These are phyloP conservation scores for Carex pumila DNA, from an alignment of 176 grass and related monocot species.

Conservation along the genomic window DNA sequence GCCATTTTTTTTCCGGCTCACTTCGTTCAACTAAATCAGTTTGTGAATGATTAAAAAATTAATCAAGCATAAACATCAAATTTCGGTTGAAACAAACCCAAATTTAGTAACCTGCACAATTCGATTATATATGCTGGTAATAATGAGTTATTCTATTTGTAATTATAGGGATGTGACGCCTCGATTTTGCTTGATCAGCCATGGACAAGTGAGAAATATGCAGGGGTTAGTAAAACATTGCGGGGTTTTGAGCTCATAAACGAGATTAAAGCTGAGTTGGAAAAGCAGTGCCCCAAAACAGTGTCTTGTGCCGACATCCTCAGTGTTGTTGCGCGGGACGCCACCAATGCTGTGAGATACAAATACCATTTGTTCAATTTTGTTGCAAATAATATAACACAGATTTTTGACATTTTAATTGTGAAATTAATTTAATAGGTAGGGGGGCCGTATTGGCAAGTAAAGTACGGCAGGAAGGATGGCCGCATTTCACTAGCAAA, in stretches of 20 bases:
- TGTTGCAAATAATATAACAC: background rate
- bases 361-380: background rate
- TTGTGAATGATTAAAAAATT: background rate
- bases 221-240: conserved; percentile 48
- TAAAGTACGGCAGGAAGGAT: conserved; percentile 60
- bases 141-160: background rate
- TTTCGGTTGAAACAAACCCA: background rate
- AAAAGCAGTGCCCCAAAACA: conserved; percentile 39
- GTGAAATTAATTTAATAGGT: background rate
- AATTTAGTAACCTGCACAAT: background rate
- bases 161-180: conserved; percentile 55
- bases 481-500: conserved; percentile 23
- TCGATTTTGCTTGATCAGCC: conserved; percentile 53
- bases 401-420: background rate
- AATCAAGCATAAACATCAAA: background rate
- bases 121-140: background rate
- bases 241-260: conserved; percentile 63
- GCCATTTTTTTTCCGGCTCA: background rate
- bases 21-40: background rate
- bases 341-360: conserved; percentile 19
- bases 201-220: conserved; percentile 49
- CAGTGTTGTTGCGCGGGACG: conserved; percentile 49
- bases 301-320: conserved; percentile 93
- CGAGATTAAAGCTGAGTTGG: conserved; percentile 61
- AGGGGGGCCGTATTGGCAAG: conserved; percentile 13